Conservation (phyloP, 2,329 filamentous ascomycete genomes). For the Pseudogymnoascus verrucosus region DNA sequence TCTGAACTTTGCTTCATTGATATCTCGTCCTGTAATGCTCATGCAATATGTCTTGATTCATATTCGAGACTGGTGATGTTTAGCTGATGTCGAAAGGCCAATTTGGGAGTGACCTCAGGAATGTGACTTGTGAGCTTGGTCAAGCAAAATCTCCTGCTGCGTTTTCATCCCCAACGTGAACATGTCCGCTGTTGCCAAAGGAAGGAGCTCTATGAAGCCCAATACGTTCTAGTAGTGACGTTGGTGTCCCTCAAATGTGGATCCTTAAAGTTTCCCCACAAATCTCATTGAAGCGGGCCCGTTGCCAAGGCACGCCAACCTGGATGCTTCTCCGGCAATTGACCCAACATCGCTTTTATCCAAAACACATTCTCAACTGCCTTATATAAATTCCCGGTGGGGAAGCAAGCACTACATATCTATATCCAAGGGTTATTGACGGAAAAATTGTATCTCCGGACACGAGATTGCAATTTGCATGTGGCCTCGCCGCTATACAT, state of each 20-base stretch:
- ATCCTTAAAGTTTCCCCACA: neutral
- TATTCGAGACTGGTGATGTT: neutral
- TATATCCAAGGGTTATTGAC: neutral
- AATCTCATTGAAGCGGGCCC: neutral
- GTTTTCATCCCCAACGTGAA: neutral
- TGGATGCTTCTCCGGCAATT: neutral
- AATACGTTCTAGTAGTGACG: neutral
- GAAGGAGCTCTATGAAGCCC: neutral
- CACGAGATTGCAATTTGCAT: neutral
- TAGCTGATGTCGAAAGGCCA: neutral
- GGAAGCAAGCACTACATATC: neutral
- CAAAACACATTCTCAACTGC: neutral
- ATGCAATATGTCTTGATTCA: neutral
- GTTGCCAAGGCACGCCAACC: slow-evolving; percentile 3
- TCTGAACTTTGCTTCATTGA: neutral
- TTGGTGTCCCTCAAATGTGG: neutral
- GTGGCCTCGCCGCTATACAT: neutral
- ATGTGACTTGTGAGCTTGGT: neutral
- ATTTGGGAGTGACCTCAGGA: neutral
- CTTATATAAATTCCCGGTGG: neutral
- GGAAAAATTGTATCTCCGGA: neutral
- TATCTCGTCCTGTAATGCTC: neutral
- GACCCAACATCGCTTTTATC: neutral
- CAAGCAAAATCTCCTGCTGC: too few relatives aligned
- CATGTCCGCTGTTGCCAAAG: neutral